phyloP scores from a whole-genome alignment of 1,139 yeast species.

The Debaryomyces psychrophilus region DNA sequence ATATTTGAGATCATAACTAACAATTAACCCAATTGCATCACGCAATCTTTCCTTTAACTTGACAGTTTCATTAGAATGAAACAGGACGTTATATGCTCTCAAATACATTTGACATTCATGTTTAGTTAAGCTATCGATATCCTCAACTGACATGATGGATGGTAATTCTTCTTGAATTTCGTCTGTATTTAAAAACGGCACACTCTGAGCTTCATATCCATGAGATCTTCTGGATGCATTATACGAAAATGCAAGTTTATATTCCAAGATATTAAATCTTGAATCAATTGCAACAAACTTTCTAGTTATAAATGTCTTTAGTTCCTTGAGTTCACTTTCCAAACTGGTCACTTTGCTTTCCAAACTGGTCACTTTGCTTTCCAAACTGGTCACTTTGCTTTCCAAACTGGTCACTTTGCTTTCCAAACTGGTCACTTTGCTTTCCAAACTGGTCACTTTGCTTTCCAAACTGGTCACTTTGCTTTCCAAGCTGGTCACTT shows the following conservation, averaged over 20 bases:
- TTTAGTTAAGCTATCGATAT: constrained; percentile 5
- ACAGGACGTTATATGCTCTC: constrained; percentile 4
- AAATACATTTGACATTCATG: constrained; percentile 4
- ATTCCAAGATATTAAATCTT: neutral
- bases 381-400: neutral
- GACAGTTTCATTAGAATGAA: constrained; percentile 1
- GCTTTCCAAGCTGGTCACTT: neutral
- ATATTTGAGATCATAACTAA: neutral
- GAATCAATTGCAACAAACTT: neutral
- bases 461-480: neutral
- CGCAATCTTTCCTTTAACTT: constrained; percentile 3
- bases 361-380: neutral
- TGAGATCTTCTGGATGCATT: neutral
- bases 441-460: neutral
- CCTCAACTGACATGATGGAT: constrained; percentile 13
- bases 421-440: neutral
- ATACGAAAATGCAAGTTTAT: neutral
- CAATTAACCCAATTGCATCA: constrained; percentile 3
- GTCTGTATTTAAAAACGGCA: constrained; percentile 10
- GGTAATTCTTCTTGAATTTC: constrained; percentile 15
- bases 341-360: neutral
- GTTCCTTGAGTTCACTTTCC: neutral
- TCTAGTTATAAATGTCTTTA: neutral
- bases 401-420: neutral
- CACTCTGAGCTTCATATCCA: neutral